Base-by-base conservation (phyloP, 225 moss, liverwort and hornwort genomes). In the Bryum argenteum region DNA sequence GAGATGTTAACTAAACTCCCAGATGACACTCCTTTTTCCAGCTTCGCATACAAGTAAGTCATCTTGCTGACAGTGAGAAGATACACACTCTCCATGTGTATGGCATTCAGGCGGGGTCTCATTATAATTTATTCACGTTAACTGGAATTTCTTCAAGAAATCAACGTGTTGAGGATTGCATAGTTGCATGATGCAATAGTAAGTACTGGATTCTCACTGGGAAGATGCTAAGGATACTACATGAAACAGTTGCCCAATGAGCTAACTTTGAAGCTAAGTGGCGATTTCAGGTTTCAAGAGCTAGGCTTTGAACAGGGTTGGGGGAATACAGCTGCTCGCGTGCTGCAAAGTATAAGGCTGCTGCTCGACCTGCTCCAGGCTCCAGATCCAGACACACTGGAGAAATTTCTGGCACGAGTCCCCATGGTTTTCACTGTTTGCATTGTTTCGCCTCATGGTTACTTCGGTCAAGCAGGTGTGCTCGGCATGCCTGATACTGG, bases 361-460 rank as follows among this genome's bases (percentile, higher is more conserved):
- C 84, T 95, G 10, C 71, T 80, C 22, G 95, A 95, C 41, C 78
- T 95, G 38, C 85, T 95, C 23, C 92, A 95, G 73, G 95, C 95
- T 28, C 92, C 95, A 79, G 95, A 95, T 75, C 90, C 95, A 21
- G 80, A 73, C n/a, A 83, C 78, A 10, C 64, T 92, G 70, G 90
- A 92, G 75, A 92, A 72, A 47, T 95, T 95, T 50, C 76, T 95
- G 63, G 78, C 81, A 21, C 73, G 77, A 41, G 78, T 95, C 16
- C 92, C 95, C 11, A 90, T 95, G 87, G 66, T 95, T 21, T 95
- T 92, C 75, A 87, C 71, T 21, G 89, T 92, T 56, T 82, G 86
- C 51, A 87, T 95, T 75, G 75, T 95, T 58, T 92, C 95, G 44
- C 95, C 95, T 40, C 95, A 95, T 73, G 95, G 95, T n/a, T 95